Evolutionary conservation across 1,284 basidiomycete species (phyloP), one percentile per base, ranked within the genome.

Genomic region (Entoloma clypeatum): DNA sequence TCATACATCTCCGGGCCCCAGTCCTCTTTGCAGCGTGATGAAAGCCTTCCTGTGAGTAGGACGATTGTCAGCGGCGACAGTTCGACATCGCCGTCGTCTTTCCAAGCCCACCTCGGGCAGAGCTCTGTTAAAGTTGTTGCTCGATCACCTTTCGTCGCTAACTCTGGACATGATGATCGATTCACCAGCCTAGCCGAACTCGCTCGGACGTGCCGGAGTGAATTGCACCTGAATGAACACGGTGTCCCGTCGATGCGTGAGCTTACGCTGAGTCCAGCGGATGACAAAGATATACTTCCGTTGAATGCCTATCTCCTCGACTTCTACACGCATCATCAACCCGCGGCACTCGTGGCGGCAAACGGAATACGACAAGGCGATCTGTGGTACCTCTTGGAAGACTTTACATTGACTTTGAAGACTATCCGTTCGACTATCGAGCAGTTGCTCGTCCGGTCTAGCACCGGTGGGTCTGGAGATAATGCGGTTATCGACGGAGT

Each of bases 271-370:
- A 41, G 3, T 30, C 29, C 26, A 39, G 24, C 18, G 14, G 6
- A 31, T 16, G 57, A 1, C 33, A 45, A 1, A 29, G 29, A 4
- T 35, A 50, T 3, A 38, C 41, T 17, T 42, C 46, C 21, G 56
- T 64, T 81, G 29, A 85, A 86, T 45, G 81, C 79, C 0, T 82
- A 82, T 52, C 58, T 83, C 4, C 63, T 74, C 40, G 83, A 86
- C 54, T 86, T 83, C 59, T 84, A 73, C 55, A 71, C 55, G 1
- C 82, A 86, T 46, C 82, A 81, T 0, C 78, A 81, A 51, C 62
- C 67, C 5, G 51, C 61, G 0, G 63, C 75, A 0, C 57, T 84
- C 36, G 64, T 61, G 7, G 47, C 51, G 0, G 77, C 75, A 2
- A 83, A 83, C 45, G 75, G 69, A 1, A 77, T 83, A 31, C 61